Evolutionary conservation across 805 yeast genomes (phyloP), one percentile per base, ranked within the genome.

Genomic region (Candida ficus): DNA sequence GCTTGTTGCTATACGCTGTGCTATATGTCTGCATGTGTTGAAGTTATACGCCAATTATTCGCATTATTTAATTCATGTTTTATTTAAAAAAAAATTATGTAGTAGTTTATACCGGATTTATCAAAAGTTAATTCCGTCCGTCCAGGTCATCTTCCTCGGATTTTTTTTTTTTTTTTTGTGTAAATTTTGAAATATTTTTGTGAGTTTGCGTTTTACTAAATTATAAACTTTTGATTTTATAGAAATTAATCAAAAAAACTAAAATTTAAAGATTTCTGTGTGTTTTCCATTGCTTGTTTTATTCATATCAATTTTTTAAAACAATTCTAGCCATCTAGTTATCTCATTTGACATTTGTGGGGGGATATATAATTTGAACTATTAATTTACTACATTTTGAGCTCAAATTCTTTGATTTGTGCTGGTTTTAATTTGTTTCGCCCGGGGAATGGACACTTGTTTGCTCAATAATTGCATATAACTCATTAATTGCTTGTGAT

Each of bases 41-140:
- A n/a, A n/a, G n/a, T n/a, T n/a, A n/a, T n/a, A n/a, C n/a, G n/a
- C n/a, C n/a, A n/a, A n/a, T n/a, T 17, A 17, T 16, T 29, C 14
- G 31, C 31, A 22, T 32, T 32, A 32, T 22, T 32, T 22, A 32
- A 32, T 32, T 21, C 26, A 21, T 21, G 34, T 32, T 32, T 17
- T 18, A 28, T 7, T 7, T 9, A 21, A 21, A 21, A 7, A 7
- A 7, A 9, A 21, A 21, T 9, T 27, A 9, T 27, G 18, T 27
- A 14, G 18, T n/a, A 27, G 29, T 9, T 27, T n/a, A 10, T 25
- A 8, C 27, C 23, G 23, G 23, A 21, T 9, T 21, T 21, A 21
- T 6, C n/a, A 21, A 21, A 7, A 7, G 23, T 7, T 21, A 21
- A 21, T 21, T 9, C 23, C 23, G 14, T 16, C 30, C 17, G 30